Evolutionary conservation across 2,329 filamentous ascomycete species (phyloP).

Genomic region (Colletotrichum graminicola): DNA sequence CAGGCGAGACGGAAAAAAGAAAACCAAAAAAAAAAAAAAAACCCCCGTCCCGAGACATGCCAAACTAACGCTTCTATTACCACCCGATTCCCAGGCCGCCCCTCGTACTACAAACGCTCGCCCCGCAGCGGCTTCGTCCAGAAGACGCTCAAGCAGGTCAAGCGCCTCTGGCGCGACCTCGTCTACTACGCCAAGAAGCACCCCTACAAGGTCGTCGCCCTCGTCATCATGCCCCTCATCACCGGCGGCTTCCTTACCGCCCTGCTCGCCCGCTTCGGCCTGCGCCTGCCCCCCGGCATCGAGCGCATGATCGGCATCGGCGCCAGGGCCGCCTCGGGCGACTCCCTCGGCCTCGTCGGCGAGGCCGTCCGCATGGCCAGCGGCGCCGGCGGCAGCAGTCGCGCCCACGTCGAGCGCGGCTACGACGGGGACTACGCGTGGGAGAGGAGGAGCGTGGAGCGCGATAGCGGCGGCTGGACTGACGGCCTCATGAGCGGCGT

Average conservation of each 20-base stretch:
- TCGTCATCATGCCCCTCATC: constrained; percentile 88
- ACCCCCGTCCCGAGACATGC: not conserved
- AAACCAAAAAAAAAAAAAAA: too few species aligned
- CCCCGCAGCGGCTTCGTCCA: constrained; percentile 84
- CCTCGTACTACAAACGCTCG: constrained; percentile 82
- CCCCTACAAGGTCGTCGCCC: constrained; percentile 87
- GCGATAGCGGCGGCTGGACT: constrained; percentile 49
- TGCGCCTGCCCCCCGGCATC: constrained; percentile 77
- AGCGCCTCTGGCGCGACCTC: constrained; percentile 83
- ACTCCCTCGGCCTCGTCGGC: constrained; percentile 62
- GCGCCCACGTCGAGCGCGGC: constrained; percentile 52
- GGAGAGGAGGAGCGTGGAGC: constrained; percentile 54
- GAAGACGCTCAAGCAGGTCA: constrained; percentile 80
- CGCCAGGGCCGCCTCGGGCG: constrained; percentile 61
- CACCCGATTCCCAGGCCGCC: constrained; percentile 55
- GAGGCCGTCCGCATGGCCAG: constrained; percentile 68
- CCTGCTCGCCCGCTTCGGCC: constrained; percentile 81
- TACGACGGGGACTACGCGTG: constrained; percentile 52
- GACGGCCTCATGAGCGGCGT: constrained; percentile 53
- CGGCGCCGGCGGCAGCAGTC: constrained; percentile 42
- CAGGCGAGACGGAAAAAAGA: too few species aligned
- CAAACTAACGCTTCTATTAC: not conserved
- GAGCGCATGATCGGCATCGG: constrained; percentile 70
- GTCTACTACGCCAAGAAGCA: constrained; percentile 84
- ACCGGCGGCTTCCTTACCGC: constrained; percentile 85